Evolutionary conservation across 1,284 basidiomycete genomes (phyloP).

Genomic region (Trichosporon inkin): DNA sequence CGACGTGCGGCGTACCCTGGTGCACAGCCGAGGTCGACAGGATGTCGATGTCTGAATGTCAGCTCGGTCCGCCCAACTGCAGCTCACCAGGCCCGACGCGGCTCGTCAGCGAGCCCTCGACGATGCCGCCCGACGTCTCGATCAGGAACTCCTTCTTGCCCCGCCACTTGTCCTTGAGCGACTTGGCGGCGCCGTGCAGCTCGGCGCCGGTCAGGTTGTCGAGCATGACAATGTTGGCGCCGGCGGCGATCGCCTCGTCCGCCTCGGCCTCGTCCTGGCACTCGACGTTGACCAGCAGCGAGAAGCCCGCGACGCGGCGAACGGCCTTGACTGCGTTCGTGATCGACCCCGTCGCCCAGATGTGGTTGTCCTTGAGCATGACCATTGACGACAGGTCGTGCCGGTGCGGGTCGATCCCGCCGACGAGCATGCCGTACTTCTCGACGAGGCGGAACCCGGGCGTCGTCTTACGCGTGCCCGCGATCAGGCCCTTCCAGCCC

Average conservation of each 20-base stretch:
- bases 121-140: slow-evolving; percentile 89
- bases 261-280: slow-evolving; percentile 84
- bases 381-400: slow-evolving; percentile 98
- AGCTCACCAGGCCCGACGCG: slow-evolving; percentile 38
- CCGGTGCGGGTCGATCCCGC: slow-evolving; percentile 94
- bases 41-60: slow-evolving; percentile 75
- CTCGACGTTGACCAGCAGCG: slow-evolving; percentile 89
- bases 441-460: slow-evolving; percentile 97
- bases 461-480: slow-evolving; percentile 96
- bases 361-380: slow-evolving; percentile 99
- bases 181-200: slow-evolving; percentile 63
- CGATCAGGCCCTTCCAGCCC: slow-evolving; percentile 84
- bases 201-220: slow-evolving; percentile 85
- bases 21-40: slow-evolving; percentile 88
- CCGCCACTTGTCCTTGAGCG: slow-evolving; percentile 59
- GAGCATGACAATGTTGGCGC: slow-evolving; percentile 96
- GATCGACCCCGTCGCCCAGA: slow-evolving; percentile 91
- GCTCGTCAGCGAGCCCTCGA: slow-evolving; percentile 61
- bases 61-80: neutral
- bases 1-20: slow-evolving; percentile 77
- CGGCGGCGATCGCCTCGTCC: slow-evolving; percentile 90
- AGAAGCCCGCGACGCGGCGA: slow-evolving; percentile 86
- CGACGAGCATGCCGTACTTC: slow-evolving; percentile 98
- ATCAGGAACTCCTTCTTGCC: slow-evolving; percentile 74
- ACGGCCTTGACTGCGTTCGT: slow-evolving; percentile 80